These are phyloP conservation scores for Draba incana DNA, from an alignment of 345 rosid species.

Conservation along the genomic window DNA sequence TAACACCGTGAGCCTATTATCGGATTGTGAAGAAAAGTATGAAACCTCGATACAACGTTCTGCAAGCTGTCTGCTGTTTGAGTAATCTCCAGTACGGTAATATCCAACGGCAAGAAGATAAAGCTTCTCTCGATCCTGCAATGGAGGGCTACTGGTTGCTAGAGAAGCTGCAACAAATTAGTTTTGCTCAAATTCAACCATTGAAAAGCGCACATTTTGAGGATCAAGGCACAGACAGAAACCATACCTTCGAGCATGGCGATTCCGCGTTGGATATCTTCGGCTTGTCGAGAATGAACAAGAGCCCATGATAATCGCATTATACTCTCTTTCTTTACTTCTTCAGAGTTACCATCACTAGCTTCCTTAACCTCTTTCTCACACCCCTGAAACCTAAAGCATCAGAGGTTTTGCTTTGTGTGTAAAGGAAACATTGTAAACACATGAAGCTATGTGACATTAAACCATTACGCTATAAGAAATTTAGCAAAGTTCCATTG, in stretches of 20 bases:
- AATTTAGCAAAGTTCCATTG: neutral
- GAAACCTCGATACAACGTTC: conserved; percentile 71
- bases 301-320: conserved; percentile 93
- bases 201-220: too few species aligned
- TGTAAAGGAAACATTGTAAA: neutral
- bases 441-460: neutral
- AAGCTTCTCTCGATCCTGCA: conserved; percentile 65
- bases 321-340: conserved; percentile 59
- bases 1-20: conserved; percentile 3
- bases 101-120: conserved; percentile 87
- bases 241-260: conserved; percentile 71
- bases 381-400: conserved; percentile 54
- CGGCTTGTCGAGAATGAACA: conserved; percentile 74
- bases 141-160: conserved; percentile 50
- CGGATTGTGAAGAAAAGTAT: neutral
- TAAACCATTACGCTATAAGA: neutral
- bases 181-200: neutral
- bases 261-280: conserved; percentile 76
- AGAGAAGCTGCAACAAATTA: conserved; percentile 56
- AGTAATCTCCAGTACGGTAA: conserved; percentile 68
- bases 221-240: too few species aligned
- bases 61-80: conserved; percentile 68
- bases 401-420: neutral
- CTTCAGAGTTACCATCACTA: conserved; percentile 53
- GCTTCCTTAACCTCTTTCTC: conserved; percentile 78